Base-by-base conservation (phyloP, 345 rosid species). In the Eucalyptus urophylla region DNA sequence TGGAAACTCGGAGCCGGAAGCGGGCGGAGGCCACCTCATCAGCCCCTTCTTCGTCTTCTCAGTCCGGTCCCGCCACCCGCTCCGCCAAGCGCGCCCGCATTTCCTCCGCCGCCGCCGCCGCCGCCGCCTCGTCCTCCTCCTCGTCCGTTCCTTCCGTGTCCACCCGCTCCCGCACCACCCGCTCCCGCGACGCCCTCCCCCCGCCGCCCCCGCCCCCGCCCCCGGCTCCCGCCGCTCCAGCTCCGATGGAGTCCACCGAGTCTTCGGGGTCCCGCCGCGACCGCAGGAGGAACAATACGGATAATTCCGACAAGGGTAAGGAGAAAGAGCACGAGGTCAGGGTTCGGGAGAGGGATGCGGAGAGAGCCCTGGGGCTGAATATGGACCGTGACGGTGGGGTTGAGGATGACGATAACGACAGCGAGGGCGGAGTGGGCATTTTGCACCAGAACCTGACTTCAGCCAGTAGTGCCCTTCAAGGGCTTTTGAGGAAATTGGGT, bases 1-100 rank as follows among this genome's bases (percentile, higher is more conserved):
- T 97, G 99, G 99, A 98, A 98, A 98, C 99, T 95, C 98, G 99
- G 89, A 96, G 99, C 98, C 99, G 99, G 94, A 98, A 98, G 97
- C 97, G 99, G 98, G 99, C 99, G 99, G 99, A 98, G 99, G 99
- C 98, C 94, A 93, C 99, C 98, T 98, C 99, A 95, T 89, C 98
- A 93, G 97, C 98, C 96, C 97, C 98, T 91, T 94, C 98, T 88
- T 91, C 95, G 89, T 93, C 98, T 76, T 91, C 98, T 45, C 93
- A 94, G 69, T 93, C 98, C 49, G 96, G 96, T 91, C 97, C 98
- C 43, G 93, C 95, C 91, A 94, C 99, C 89, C 99, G 98, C 87
- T 90, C 96, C 54, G 87, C 93, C 94, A 97, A 95, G 90, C 98
- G 98, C 90, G 90, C 96, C 88, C 98, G 98, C 65, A 90, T 94